Conservation (phyloP, 345 rosid species). For the Acer campestre region DNA sequence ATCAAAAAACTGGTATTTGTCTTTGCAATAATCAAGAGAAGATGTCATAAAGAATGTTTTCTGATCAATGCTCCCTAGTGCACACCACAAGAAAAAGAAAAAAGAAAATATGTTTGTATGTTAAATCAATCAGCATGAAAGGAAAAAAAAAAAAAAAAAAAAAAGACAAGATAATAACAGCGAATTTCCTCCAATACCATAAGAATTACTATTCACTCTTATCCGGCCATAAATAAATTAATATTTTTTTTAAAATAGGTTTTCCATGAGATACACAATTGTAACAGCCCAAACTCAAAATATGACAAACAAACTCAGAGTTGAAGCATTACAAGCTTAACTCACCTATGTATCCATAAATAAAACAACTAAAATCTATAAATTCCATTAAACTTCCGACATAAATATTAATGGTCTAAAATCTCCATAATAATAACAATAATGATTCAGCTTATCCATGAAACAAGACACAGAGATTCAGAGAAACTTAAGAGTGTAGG, state of each 20-base stretch:
- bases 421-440: too few relatives aligned
- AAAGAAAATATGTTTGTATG: not conserved
- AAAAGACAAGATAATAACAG: not conserved
- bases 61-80: not conserved
- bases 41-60: not conserved
- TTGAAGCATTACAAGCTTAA: too few relatives aligned
- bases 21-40: not conserved
- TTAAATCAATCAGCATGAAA: not conserved
- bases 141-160: not conserved
- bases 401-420: too few relatives aligned
- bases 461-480: too few relatives aligned
- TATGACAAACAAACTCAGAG: too few relatives aligned
- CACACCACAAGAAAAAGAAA: not conserved
- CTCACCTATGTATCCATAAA: too few relatives aligned
- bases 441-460: too few relatives aligned
- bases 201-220: not conserved
- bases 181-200: not conserved
- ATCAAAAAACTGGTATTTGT: slow-evolving; percentile 2
- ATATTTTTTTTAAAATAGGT: too few relatives aligned
- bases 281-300: too few relatives aligned
- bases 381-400: too few relatives aligned
- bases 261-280: not conserved
- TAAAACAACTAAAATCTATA: too few relatives aligned
- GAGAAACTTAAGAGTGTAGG: too few relatives aligned
- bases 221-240: not conserved